Base-by-base conservation (phyloP, 2,329 filamentous ascomycete genomes). In the Colletotrichum siamense region DNA sequence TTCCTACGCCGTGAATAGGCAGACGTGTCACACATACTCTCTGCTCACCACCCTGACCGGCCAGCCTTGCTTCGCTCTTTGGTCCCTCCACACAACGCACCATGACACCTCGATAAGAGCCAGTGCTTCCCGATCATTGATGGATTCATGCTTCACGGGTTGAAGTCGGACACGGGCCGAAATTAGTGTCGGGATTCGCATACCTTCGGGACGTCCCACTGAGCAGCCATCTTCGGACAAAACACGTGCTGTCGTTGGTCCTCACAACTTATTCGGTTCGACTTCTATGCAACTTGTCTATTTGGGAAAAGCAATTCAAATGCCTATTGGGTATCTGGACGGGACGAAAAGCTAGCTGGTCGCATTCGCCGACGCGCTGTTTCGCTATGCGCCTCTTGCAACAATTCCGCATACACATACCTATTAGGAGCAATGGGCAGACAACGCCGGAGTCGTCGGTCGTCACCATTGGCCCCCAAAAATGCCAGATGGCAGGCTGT, bases 401-500 rank as follows among this genome's bases (percentile, higher is more conserved):
- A 63, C 73, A n/a, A 34, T 65, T 64, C 36, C 69, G 76, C 73
- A 67, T 73, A 62, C 65, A 69, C 65, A 77, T 73, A 71, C 63
- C 76, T 44, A 24, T 73, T 76, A 22, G 36, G 79, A 79, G 75
- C 79, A 68, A 63, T 32, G 59, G 36, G 16, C 74, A 77, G 71
- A 66, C 30, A 8, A 36, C 12, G 26, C 49, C n/a, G 52, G 49
- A 73, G 75, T 76, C 77, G 76, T 18, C 79, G 76, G 71, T 77
- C 78, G 80, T 84, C 80, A 83, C 83, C 81, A 87, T 85, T 84
- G 81, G 81, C 79, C 62, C 61, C 28, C 52, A 26, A n/a, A 81
- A 81, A 76, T 84, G 87, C 86, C 86, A 89, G 86, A 86, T 89
- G 87, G 86, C 87, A 85, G 79, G 78, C 82, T 82, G 80, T 86